Conservation (phyloP, 2,329 filamentous ascomycete species). For the Lecanicillium sp. region DNA sequence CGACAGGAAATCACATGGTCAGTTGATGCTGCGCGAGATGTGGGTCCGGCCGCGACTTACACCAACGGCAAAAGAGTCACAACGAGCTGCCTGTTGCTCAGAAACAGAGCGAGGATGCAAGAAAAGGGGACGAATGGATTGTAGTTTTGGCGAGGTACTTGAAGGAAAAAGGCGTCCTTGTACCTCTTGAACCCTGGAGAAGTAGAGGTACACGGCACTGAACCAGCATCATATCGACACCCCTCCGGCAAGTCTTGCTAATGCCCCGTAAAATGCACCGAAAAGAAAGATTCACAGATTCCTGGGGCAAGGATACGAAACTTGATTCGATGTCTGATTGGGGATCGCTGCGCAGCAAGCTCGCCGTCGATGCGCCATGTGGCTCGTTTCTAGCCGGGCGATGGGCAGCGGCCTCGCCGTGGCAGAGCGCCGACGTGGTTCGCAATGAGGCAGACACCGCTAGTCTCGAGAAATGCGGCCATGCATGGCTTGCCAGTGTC, state of each 20-base stretch:
- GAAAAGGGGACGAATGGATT: not conserved
- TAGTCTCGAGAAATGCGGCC: not conserved
- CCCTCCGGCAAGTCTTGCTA: not conserved
- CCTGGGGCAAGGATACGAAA: too few species aligned
- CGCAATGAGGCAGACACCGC: not conserved
- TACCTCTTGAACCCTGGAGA: not conserved
- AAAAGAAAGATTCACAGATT: not conserved
- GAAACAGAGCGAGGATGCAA: not conserved
- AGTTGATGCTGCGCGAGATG: slow-evolving; percentile 1
- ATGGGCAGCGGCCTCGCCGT: not conserved
- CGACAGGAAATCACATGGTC: slow-evolving; percentile 6
- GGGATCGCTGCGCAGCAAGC: not conserved
- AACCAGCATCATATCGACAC: not conserved
- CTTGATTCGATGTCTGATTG: too few species aligned
- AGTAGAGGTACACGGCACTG: not conserved
- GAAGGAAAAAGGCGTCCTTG: not conserved
- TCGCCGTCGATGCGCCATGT: not conserved
- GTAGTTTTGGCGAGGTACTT: not conserved
- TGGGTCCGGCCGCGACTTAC: slow-evolving; percentile 6
- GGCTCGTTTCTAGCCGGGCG: not conserved
- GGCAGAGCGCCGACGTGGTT: too few species aligned
- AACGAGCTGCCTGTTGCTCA: not conserved
- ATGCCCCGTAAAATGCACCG: not conserved
- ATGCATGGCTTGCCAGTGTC: too few species aligned
- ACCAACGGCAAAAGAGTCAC: not conserved